Evolutionary conservation across 2,329 filamentous ascomycete genomes (phyloP), one percentile per base, ranked within the genome.

Genomic region (Sarocladium strictum): DNA sequence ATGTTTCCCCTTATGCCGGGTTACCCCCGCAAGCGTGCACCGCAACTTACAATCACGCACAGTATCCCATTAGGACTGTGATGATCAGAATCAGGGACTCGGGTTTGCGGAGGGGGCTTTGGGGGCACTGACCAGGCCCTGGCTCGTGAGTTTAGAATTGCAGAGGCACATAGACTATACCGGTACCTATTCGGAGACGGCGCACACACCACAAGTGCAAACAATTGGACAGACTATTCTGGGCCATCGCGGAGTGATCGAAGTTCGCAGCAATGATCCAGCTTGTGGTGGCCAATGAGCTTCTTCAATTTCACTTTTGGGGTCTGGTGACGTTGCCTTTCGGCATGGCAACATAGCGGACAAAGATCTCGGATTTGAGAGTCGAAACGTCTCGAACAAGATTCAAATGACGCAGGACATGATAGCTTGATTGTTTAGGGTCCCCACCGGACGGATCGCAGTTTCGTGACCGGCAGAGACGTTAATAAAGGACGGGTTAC

Each of bases 401-500:
- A n/a, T 19, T 21, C 47, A 33, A n/a, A 35, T 51, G 47, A 51
- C 47, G 47, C 47, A 51, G 27, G 15, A 5, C n/a, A 29, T 15
- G 24, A 49, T 29, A 19, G 10, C 21, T 49, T n/a, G 4, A 4
- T 43, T n/a, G 10, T 17, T 38, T 38, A 43, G 7, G 4, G 38
- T 33, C 47, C 27, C 47, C 47, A 51, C 47, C 27, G 19, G 23
- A 33, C 29, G 47, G 27, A 51, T 35, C 47, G 47, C 35, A 23
- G 47, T 51, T 51, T 35, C 27, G 47, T 51, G 47, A n/a, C 47
- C 33, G 33, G 27, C 27, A 29, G 17, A 51, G 47, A 21, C 27
- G 17, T 21, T 35, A 21, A 23, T 33, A 11, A 51, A 3, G 17
- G 21, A 23, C 29, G 29, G 47, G 47, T 33, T 35, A 35, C 47